Evolutionary conservation across 345 rosid species (phyloP), one percentile per base, ranked within the genome.

Genomic region (Salix suchowensis): DNA sequence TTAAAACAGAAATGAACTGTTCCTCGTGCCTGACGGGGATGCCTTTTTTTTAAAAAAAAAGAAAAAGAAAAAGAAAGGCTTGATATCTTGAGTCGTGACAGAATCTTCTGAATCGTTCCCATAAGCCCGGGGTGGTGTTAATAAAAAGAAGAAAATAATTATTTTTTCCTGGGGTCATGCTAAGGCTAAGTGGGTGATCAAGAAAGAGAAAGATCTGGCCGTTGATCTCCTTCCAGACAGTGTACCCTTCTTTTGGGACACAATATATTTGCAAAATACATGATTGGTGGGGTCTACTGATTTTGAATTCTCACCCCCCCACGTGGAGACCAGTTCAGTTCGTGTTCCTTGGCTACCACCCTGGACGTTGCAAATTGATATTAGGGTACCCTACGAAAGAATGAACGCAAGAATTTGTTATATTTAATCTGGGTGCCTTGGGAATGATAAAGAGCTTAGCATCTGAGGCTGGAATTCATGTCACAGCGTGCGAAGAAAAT

Each of bases 271-370:
- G 15, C 21, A 61, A 78, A 71, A 70, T 28, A 64, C 28, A 79
- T 73, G 81, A 85, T 79, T 81, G 82, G 88, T 79, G 82, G 81
- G 78, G 79, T 32, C 69, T 15, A 7, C 12, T 28, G 62, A 67
- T 32, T 62, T 79, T 26, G 68, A 77, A 75, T 70, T 77, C 80
- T 40, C 81, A 70, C 80, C 82, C 85, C 85, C 82, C 85, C 85
- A 78, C 65, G 85, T 78, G 86, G 88, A 84, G 84, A 80, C 89
- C 89, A 84, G 70, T 78, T 64, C 78, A 69, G 79, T 68, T 67
- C 30, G 15, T 82, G 87, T 68, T 76, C 73, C 83, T 69, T 79
- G 28, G 70, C 77, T 69, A 81, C 73, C 84, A 81, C 73, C 84
- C 74, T 60, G 12, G 70, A 39, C 46, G 32, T 66, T 30, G 21